Percentiles rank a stretch among this genome's conserved stretches.
These are phyloP conservation scores for Quercus phellos DNA, from an alignment of 331 rosid genomes.

Conservation along the genomic window DNA sequence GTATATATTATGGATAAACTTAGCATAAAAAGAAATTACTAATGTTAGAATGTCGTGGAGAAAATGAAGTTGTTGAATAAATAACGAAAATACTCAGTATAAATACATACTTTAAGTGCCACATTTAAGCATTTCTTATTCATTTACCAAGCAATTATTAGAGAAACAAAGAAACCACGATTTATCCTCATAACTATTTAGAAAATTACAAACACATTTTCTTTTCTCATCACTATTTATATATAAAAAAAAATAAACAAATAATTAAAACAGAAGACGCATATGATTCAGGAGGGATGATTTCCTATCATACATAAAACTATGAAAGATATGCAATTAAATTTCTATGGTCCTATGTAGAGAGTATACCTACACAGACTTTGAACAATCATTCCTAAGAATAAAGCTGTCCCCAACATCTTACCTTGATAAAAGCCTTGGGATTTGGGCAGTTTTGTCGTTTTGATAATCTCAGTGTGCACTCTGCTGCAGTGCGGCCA, in stretches of 20 bases:
- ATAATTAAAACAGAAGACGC: too few relatives aligned
- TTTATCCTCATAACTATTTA: not conserved
- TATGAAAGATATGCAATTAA: not conserved
- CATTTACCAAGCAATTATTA: not conserved
- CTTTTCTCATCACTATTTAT: not conserved
- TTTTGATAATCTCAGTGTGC: constrained; percentile 73
- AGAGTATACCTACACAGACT: not conserved
- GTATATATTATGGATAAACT: not conserved
- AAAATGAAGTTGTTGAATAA: not conserved
- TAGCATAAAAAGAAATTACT: too few relatives aligned
- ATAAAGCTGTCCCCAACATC: not conserved
- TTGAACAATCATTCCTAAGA: constrained; percentile 3
- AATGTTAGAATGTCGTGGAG: not conserved
- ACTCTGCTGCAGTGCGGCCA: constrained; percentile 87
- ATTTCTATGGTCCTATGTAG: not conserved
- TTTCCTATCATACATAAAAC: not conserved
- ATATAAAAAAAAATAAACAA: not conserved
- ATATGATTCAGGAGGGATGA: not conserved
- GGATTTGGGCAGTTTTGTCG: constrained; percentile 94
- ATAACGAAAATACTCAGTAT: not conserved
- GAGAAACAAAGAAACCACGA: not conserved
- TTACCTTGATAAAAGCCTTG: constrained; percentile 82
- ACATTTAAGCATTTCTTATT: not conserved
- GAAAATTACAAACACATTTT: not conserved
- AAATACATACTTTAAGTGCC: not conserved